Evolutionary conservation across 2,329 filamentous ascomycete genomes (phyloP).

Genomic region (Curvularia spicifera): DNA sequence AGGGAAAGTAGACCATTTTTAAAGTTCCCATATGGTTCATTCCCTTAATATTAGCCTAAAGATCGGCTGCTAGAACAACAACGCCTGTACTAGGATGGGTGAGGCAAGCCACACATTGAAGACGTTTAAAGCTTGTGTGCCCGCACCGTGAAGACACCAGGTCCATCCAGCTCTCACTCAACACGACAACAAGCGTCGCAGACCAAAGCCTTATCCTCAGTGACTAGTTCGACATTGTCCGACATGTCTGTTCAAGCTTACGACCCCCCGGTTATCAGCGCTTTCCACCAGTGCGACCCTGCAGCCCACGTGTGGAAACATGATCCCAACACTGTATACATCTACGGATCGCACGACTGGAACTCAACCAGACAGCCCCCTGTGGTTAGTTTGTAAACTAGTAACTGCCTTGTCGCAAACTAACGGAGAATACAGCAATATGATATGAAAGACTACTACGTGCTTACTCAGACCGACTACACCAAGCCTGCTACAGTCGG

Average conservation of each 20-base stretch:
- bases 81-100: background rate
- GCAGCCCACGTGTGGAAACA: conserved; percentile 17
- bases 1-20: background rate
- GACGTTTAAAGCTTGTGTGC: background rate
- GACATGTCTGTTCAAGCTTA: conserved; percentile 12
- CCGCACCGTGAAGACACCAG: background rate
- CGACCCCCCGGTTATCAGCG: conserved; percentile 15
- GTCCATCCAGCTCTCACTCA: background rate
- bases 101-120: background rate
- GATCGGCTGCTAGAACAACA: background rate
- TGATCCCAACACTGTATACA: conserved; percentile 14
- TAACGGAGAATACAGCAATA: conserved; percentile 63
- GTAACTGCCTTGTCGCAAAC: too few species aligned
- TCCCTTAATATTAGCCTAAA: conserved; percentile 5
- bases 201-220: background rate
- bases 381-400: background rate
- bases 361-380: conserved; percentile 8
- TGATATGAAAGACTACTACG: conserved; percentile 82
- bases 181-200: background rate
- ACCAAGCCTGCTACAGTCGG: conserved; percentile 69
- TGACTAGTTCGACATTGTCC: background rate
- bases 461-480: conserved; percentile 66
- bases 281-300: conserved; percentile 17
- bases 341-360: conserved; percentile 16
- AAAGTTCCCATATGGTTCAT: background rate